Percentiles rank a stretch among this genome's conserved stretches.
Conservation (phyloP, 768 basidiomycete genomes). For the Plicaturopsis crispa region DNA sequence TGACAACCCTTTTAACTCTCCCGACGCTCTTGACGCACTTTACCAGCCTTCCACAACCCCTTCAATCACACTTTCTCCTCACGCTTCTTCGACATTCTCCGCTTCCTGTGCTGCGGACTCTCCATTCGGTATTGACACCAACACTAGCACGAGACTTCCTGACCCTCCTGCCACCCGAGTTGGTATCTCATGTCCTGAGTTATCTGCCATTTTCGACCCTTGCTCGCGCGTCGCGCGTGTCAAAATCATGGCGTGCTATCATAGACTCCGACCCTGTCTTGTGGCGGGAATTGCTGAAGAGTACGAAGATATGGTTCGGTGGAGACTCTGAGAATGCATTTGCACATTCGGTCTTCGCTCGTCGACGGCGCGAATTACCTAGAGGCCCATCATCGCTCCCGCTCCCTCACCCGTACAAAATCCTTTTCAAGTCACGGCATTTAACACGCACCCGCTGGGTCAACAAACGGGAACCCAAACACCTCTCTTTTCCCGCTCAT, state of each 20-base stretch:
- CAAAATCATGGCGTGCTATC: constrained; percentile 82
- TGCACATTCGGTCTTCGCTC: constrained; percentile 59
- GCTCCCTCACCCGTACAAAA: constrained; percentile 82
- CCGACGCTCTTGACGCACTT: constrained; percentile 81
- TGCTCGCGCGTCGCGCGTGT: constrained; percentile 83
- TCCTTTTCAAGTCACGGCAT: constrained; percentile 87
- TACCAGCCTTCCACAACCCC: constrained; percentile 63
- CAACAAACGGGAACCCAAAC: constrained; percentile 60
- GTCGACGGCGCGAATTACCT: constrained; percentile 37
- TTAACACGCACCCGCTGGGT: constrained; percentile 79
- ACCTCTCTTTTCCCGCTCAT: constrained; percentile 80
- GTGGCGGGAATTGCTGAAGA: constrained; percentile 83
- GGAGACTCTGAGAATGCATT: constrained; percentile 79
- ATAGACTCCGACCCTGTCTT: constrained; percentile 87
- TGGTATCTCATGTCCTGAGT: constrained; percentile 82
- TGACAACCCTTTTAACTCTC: constrained; percentile 81
- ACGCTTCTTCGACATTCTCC: constrained; percentile 89
- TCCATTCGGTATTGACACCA: constrained; percentile 83
- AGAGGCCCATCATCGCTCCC: constrained; percentile 38
- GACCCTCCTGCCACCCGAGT: constrained; percentile 83
- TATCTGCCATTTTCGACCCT: constrained; percentile 79
- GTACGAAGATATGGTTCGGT: constrained; percentile 85
- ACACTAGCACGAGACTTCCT: constrained; percentile 94
- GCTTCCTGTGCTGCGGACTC: constrained; percentile 81
- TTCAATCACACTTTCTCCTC: constrained; percentile 92